Evolutionary conservation across 1,284 basidiomycete genomes (phyloP).

Genomic region (Cutaneotrichosporon daszewskae): DNA sequence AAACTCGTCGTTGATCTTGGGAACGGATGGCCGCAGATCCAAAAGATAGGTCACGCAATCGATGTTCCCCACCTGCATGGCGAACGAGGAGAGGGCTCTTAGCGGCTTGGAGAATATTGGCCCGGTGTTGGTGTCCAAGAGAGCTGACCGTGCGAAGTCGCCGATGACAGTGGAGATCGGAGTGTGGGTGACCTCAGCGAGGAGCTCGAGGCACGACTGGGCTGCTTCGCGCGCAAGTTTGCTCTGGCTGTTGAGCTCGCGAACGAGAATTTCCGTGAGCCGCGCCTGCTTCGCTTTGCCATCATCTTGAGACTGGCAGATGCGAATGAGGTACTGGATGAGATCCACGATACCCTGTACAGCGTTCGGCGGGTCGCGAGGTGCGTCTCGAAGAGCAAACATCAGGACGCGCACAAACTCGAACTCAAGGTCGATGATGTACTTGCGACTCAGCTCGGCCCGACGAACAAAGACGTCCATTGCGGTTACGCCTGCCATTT

Average conservation of each 20-base stretch:
- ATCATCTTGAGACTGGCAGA: constrained; percentile 55
- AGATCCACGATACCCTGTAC: constrained; percentile 74
- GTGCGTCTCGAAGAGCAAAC: constrained; percentile 93
- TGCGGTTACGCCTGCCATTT: constrained; percentile 78
- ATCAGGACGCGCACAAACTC: constrained; percentile 88
- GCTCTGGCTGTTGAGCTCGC: constrained; percentile 84
- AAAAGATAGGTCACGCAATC: constrained; percentile 94
- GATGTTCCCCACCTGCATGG: constrained; percentile 97
- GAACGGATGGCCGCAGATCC: constrained; percentile 72
- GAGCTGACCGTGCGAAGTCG: constrained; percentile 76
- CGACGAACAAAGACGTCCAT: constrained; percentile 71
- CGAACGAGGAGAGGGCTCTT: constrained; percentile 90
- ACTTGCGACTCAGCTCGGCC: constrained; percentile 66
- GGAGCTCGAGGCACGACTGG: constrained; percentile 72
- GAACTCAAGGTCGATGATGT: constrained; percentile 82
- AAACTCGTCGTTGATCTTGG: constrained; percentile 87
- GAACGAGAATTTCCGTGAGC: constrained; percentile 78
- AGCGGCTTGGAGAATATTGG: constrained; percentile 95
- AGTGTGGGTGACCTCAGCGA: constrained; percentile 69
- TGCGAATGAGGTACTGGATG: constrained; percentile 67
- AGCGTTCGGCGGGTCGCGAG: constrained; percentile 78
- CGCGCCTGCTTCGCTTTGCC: constrained; percentile 44
- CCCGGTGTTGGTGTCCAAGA: constrained; percentile 56
- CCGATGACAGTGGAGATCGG: constrained; percentile 69
- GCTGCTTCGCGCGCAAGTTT: constrained; percentile 77